Percentiles rank a stretch among this genome's conserved stretches.
Evolutionary conservation across 176 grass and related monocot species (phyloP).

Genomic region (Avena insularis): DNA sequence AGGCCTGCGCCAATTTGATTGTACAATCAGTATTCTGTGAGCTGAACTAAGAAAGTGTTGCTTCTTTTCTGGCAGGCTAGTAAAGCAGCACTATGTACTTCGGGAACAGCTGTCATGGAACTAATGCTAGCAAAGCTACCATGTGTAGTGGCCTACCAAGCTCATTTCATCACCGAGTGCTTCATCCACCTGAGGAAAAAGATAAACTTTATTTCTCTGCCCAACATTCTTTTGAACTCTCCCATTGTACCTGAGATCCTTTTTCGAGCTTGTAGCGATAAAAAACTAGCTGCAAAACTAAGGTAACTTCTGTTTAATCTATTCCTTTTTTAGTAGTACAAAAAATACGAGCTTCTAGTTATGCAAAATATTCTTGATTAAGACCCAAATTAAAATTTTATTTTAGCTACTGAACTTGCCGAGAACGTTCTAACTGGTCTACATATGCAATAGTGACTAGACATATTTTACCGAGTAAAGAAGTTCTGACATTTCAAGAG

Average conservation of each 20-base stretch:
- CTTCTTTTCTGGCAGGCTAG: constrained; percentile 70
- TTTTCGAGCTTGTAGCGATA: constrained; percentile 66
- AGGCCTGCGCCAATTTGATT: constrained; percentile 24
- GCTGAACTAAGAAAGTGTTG: constrained; percentile 34
- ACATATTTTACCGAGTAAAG: background rate
- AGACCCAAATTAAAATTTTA: background rate
- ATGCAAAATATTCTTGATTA: background rate
- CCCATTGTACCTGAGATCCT: constrained; percentile 83
- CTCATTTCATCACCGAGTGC: constrained; percentile 90
- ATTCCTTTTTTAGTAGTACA: background rate
- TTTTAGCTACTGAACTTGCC: constrained; percentile 2
- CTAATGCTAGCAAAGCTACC: constrained; percentile 76
- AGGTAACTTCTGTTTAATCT: constrained; percentile 55
- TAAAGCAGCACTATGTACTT: constrained; percentile 91
- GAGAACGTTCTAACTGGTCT: background rate
- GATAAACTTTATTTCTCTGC: constrained; percentile 89
- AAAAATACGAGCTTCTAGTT: background rate
- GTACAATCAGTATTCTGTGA: constrained; percentile 27
- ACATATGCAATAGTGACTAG: background rate
- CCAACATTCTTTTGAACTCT: constrained; percentile 91
- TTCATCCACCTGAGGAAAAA: constrained; percentile 77
- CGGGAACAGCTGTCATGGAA: constrained; percentile 94
- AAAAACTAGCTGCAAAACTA: constrained; percentile 63
- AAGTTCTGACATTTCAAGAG: background rate
- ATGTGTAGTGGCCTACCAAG: constrained; percentile 83